Base-by-base conservation (phyloP, 176 grass and related monocot species). In the Triticum monococcum region DNA sequence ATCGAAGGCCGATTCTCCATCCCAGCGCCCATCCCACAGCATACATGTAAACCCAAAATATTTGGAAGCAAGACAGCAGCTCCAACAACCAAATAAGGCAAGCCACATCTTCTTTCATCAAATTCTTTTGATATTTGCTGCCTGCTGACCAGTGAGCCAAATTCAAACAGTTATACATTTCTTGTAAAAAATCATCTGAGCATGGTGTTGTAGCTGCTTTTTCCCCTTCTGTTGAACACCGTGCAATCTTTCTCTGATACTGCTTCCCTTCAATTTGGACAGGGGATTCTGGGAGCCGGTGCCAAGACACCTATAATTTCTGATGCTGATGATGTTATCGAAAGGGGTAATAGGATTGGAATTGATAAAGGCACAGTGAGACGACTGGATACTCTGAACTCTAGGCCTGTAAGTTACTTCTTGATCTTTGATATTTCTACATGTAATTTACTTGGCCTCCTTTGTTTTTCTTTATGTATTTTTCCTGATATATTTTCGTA, bases 11-110 rank as follows among this genome's bases (percentile, higher is more conserved):
- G 94, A 95, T 87, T 85, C 91, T 65, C 95, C 90, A 76, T 81
- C 89, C 37, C 88, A 90, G 41, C 90, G 87, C 67, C 90, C 90
- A 43, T 85, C 97, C 57, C 91, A 90, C 70, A 91, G 97, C 75
- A 99, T 99, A 68, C 97, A 99, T 83, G 94, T 99, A 71, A 99
- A 99, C 79, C 97, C 97, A 57, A 99, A 99, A 86, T 99, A 99
- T 86, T 86, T 99, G 69, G 94, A 99, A 88, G 92, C 92, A 10
- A 96, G 93, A 40, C 89, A 95, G 18, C 90, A 88, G 16, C 90
- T 96, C 62, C 94, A 92, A 69, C 88, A 92, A 66, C 91, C 86
- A 81, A 88, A 84, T 46, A 91, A 91, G 90, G 90, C 82, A 88
- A 85, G 82, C 23, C 20, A 45, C 59, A 77, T 85, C 16, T 75